Evolutionary conservation across 2,329 filamentous ascomycete species (phyloP).

Genomic region (Ophiostoma triangulosporum): DNA sequence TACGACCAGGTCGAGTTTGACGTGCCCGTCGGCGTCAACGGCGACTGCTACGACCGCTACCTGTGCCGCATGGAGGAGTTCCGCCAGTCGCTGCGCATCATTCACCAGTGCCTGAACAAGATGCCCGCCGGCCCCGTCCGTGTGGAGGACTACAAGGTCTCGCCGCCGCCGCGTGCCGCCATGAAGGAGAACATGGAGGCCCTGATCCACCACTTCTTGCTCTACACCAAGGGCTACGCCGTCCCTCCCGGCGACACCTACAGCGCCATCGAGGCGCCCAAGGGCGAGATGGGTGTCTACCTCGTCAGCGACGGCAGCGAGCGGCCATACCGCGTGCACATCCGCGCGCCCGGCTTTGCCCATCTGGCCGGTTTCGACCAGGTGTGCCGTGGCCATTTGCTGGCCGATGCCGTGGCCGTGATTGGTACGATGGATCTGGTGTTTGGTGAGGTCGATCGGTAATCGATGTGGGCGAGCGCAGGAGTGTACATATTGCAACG

Average conservation of each 20-base stretch:
- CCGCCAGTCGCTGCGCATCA: conserved; percentile 93
- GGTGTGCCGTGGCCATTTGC: conserved; percentile 76
- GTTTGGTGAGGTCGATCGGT: conserved; percentile 61
- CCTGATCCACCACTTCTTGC: conserved; percentile 95
- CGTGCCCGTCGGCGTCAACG: conserved; percentile 88
- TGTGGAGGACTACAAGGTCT: conserved; percentile 97
- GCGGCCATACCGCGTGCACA: conserved; percentile 94
- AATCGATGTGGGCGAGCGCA: conserved; percentile 22
- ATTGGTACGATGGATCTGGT: conserved; percentile 85
- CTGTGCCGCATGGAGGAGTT: conserved; percentile 99
- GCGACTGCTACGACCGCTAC: conserved; percentile 98
- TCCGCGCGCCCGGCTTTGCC: conserved; percentile 90
- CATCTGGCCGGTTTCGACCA: conserved; percentile 93
- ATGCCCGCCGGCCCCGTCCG: conserved; percentile 92
- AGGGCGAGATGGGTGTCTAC: conserved; percentile 98
- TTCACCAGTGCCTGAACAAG: conserved; percentile 97
- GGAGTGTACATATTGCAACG: conserved; percentile 9
- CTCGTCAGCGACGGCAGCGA: conserved; percentile 93
- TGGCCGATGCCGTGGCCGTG: conserved; percentile 93
- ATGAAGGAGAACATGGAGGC: conserved; percentile 99
- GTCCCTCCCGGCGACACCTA: conserved; percentile 98
- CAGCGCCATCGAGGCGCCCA: conserved; percentile 95
- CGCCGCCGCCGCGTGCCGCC: conserved; percentile 83
- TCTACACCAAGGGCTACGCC: conserved; percentile 96
- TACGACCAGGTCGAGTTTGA: conserved; percentile 98